Evolutionary conservation across 371 early-diverging fungal species (phyloP).

Genomic region (Mortierella sp.): DNA sequence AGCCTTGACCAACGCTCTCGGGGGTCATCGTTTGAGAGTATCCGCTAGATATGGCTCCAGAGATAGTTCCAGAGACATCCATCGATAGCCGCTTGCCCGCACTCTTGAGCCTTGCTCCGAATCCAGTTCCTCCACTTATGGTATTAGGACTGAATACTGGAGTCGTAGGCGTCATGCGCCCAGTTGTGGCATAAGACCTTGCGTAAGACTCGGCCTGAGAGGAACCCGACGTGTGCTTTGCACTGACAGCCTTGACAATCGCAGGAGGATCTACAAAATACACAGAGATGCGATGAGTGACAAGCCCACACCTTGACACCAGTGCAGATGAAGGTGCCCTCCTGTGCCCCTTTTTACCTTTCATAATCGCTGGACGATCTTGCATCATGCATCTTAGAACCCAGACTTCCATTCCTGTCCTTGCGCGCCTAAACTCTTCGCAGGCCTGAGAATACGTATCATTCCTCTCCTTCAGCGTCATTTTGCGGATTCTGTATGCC

Average conservation of each 20-base stretch:
- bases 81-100: constrained; percentile 43
- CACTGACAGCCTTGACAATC: constrained; percentile 30
- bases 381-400: constrained; percentile 45
- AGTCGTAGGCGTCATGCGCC: constrained; percentile 21
- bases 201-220: not conserved
- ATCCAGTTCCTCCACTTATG: constrained; percentile 16
- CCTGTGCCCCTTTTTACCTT: constrained; percentile 38
- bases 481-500: constrained; percentile 34
- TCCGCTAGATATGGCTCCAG: no score
- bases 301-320: no score
- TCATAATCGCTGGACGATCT: constrained; percentile 42
- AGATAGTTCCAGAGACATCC: constrained; percentile 19
- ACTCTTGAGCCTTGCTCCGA: constrained; percentile 44
- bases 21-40: constrained; percentile 2
- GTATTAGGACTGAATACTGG: constrained; percentile 9
- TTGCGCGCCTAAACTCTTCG: constrained; percentile 38
- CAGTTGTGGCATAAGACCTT: constrained; percentile 5
- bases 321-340: no score
- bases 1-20: constrained; percentile 7
- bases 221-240: constrained; percentile 9
- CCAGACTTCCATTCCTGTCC: constrained; percentile 45
- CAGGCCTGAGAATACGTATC: constrained; percentile 28
- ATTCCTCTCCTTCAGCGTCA: constrained; percentile 34
- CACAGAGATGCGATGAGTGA: no score
- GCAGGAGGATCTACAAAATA: constrained; percentile 41